These are phyloP conservation scores for Fusarium albosuccineum DNA, from an alignment of 2,329 filamentous ascomycete genomes.

Conservation along the genomic window DNA sequence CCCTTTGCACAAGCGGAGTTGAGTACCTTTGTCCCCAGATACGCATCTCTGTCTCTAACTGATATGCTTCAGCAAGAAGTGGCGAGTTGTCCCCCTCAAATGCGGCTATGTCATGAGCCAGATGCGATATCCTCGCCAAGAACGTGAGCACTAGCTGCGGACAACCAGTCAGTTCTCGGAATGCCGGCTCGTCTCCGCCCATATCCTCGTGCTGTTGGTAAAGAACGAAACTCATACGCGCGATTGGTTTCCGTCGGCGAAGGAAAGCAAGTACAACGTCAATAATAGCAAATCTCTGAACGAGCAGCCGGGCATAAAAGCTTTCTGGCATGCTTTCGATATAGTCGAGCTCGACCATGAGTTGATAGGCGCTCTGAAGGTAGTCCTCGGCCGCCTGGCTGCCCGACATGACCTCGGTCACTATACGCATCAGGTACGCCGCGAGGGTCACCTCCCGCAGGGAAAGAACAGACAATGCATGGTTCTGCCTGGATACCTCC, in stretches of 20 bases:
- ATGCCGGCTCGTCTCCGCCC: background rate
- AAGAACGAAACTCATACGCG: background rate
- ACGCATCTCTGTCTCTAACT: background rate
- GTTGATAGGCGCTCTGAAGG: background rate
- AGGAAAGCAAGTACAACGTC: background rate
- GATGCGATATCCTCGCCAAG: background rate
- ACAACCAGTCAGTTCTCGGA: conserved; percentile 1
- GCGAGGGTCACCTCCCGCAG: conserved; percentile 12
- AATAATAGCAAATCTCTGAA: conserved; percentile 2
- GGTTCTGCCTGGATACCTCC: background rate
- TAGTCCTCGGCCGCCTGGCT: conserved; percentile 6
- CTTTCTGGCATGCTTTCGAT: background rate
- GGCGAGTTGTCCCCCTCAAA: background rate
- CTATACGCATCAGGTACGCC: conserved; percentile 17
- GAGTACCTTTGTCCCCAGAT: conserved; percentile 2
- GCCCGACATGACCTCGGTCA: conserved; percentile 20
- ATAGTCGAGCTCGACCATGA: conserved; percentile 1
- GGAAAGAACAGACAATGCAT: background rate
- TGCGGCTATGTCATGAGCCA: background rate
- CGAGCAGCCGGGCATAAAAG: background rate
- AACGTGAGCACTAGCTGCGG: background rate
- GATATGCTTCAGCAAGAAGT: background rate
- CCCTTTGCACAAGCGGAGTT: background rate
- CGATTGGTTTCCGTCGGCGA: background rate
- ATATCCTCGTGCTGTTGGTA: background rate